Evolutionary conservation across 129 eudicot species (phyloP), one percentile per base, ranked within the genome.

Genomic region (Saussurea involucrata): DNA sequence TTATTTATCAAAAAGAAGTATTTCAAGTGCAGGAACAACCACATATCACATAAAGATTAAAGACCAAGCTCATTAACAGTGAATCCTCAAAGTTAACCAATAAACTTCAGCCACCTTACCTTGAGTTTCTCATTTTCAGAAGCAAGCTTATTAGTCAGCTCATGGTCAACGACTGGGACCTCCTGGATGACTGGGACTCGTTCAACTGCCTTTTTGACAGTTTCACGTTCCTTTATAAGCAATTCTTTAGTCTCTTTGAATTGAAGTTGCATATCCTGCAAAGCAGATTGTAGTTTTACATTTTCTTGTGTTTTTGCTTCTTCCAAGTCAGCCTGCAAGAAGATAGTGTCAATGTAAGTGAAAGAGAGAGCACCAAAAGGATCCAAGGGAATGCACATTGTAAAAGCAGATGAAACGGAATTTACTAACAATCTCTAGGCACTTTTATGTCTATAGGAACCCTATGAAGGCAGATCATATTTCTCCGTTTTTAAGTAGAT

Each of bases 231-330:
- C 78, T 87, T 92, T 6, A 72, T 29, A 24, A 92, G 97, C 84
- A 83, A 68, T 36, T 85, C 89, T 71, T 89, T 89, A 44, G 97
- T 84, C 80, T 92, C 97, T 83, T 85, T 87, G 53, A 89, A 87
- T 76, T 92, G 90, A 75, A 87, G 86, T 79, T 89, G 88, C 73
- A 92, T 82, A 78, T 89, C 92, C 68, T 89, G 90, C 76, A 91
- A 83, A 66, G 97, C 90, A 55, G 90, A 78, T 84, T 89, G 92
- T 74, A 92, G 78, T 87, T 87, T 92, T 75, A 92, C 60, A 72
- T 80, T 89, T 85, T 92, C 97, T 66, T 92, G 95, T 65, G 87
- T 85, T 78, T 87, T 89, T 31, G 95, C 89, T 87, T 92, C 96
- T 84, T 92, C 97, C 76, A 89, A 27, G 68, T 92, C 97, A 73